Percentiles rank a stretch among this genome's conserved stretches.
Evolutionary conservation across 164 flowering plant genomes (phyloP).

Genomic region (Euptelea pleiosperma): DNA sequence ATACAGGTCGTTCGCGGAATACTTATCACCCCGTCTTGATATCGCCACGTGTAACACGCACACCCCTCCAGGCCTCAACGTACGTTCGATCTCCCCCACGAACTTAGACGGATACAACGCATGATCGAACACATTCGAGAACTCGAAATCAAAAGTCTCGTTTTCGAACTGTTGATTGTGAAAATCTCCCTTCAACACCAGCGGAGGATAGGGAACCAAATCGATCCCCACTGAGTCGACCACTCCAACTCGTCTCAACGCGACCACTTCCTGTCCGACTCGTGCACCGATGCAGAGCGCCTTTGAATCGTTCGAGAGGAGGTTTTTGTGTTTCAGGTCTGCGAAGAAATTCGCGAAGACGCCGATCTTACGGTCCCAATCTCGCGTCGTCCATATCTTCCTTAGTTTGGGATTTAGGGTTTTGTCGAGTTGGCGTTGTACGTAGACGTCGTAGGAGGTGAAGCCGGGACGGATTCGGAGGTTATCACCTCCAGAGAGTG

Average conservation of each 20-base stretch:
- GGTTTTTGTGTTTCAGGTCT: constrained; percentile 26
- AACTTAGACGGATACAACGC: constrained; percentile 69
- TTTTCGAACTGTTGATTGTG: constrained; percentile 71
- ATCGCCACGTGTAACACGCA: constrained; percentile 81
- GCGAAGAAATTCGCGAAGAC: constrained; percentile 63
- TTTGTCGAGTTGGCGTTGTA: constrained; percentile 68
- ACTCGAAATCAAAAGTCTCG: constrained; percentile 76
- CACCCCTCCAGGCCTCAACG: constrained; percentile 69
- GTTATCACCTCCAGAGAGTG: too few species aligned
- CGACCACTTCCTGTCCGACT: constrained; percentile 83
- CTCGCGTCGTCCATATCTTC: constrained; percentile 68
- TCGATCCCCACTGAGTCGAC: constrained; percentile 72
- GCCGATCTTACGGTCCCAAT: constrained; percentile 73
- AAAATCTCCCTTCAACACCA: constrained; percentile 72
- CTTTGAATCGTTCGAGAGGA: constrained; percentile 49
- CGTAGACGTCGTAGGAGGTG: constrained; percentile 60
- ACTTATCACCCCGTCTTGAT: constrained; percentile 53
- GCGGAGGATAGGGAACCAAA: constrained; percentile 79
- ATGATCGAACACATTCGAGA: constrained; percentile 93
- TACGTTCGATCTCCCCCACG: constrained; percentile 84
- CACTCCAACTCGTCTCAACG: constrained; percentile 61
- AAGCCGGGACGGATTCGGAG: constrained; percentile 70
- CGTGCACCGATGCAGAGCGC: constrained; percentile 80
- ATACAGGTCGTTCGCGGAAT: constrained; percentile 78
- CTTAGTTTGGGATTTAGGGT: constrained; percentile 78